phyloP scores from a whole-genome alignment of 108 stramenopile species.

The Skeletonema grethae region DNA sequence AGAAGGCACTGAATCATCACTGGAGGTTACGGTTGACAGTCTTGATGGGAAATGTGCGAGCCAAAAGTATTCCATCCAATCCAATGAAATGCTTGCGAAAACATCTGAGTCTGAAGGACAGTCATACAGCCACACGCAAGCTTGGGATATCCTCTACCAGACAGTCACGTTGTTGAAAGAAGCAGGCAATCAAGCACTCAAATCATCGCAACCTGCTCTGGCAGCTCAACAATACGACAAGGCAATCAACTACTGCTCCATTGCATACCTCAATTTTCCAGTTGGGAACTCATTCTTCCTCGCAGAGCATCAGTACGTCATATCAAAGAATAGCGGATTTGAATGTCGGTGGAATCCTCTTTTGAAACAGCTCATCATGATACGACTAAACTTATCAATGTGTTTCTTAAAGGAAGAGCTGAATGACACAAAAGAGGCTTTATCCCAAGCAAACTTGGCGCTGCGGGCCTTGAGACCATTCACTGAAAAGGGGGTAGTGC shows the following conservation, averaged over 20 bases:
- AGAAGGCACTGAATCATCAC: not conserved
- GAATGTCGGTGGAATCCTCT: slow-evolving; percentile 51
- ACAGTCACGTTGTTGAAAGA: slow-evolving; percentile 66
- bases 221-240: slow-evolving; percentile 79
- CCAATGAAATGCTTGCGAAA: slow-evolving; percentile 1
- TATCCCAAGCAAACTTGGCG: slow-evolving; percentile 57
- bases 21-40: slow-evolving; percentile 3
- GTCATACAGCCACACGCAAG: slow-evolving; percentile 17
- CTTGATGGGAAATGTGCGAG: slow-evolving; percentile 5
- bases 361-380: slow-evolving; percentile 58
- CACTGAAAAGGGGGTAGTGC: slow-evolving; percentile 45
- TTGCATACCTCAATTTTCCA: slow-evolving; percentile 58
- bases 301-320: slow-evolving; percentile 27
- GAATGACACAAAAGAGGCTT: slow-evolving; percentile 42
- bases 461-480: slow-evolving; percentile 68
- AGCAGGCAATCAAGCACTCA: slow-evolving; percentile 71
- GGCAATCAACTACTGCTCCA: slow-evolving; percentile 71
- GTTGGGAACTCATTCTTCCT: slow-evolving; percentile 35
- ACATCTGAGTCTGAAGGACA: slow-evolving; percentile 4
- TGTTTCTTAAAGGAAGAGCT: slow-evolving; percentile 53
- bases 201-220: slow-evolving; percentile 40
- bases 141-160: slow-evolving; percentile 51
- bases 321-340: slow-evolving; percentile 34
- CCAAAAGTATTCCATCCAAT: slow-evolving; percentile 4
- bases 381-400: slow-evolving; percentile 70